Evolutionary conservation across 306 rosid genomes (phyloP), one percentile per base, ranked within the genome.

Genomic region (Fagus sylvatica): DNA sequence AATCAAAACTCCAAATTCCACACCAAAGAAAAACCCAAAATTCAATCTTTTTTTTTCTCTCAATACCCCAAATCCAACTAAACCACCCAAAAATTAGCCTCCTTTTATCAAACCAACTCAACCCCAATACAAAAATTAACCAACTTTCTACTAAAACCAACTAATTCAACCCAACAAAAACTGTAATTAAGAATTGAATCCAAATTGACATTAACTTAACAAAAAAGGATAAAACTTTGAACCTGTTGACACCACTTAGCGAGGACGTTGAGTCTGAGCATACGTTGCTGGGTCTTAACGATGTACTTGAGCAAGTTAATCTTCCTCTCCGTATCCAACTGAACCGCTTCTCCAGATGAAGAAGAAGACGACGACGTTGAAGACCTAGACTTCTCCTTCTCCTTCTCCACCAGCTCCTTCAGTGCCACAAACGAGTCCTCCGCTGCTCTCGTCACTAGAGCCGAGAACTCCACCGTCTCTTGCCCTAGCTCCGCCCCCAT

Each of bases 211-310:
- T 32, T 28, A 12, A 22, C 64, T 22, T 2, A 28, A 30, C 1
- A 11, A 57, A 11, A 57, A 28, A 57, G 64, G 64, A 4, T 1
- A 39, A 39, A 28, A 28, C 46, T 65, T 46, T 46, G 6, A 19
- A 89, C 99, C 97, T 95, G 99, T 56, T 90, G 98, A 75, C 97
- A 95, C 99, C 99, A 95, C 83, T 93, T 93, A 74, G 99, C 84
- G 62, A 95, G 91, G 67, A 91, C 99, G 85, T 93, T 87, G 86
- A 95, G 99, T 9, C 99, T 90, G 71, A 95, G 93, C 97, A 95
- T 91, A 6, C 99, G 90, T 84, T 95, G 99, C 76, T 90, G 98
- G 65, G 99, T 95, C 91, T 95, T 95, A 85, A 70, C 85, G 12
- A 95, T 81, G 83, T 88, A 91, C 87, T 95, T 95, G 75, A 95